phyloP scores from a whole-genome alignment of 768 basidiomycete species.

The Crucibulum laeve region DNA sequence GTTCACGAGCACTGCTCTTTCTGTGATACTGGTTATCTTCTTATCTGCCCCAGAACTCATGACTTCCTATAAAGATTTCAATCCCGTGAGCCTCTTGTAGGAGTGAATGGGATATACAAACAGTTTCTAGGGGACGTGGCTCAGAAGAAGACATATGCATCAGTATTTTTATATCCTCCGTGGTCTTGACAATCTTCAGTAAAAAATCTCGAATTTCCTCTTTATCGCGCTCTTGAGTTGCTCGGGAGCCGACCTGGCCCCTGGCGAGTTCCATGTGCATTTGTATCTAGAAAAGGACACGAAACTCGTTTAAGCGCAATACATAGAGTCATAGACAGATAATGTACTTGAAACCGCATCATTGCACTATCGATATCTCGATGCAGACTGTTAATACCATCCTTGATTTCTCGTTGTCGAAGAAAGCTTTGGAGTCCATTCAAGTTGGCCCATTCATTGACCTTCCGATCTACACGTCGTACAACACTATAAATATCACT shows the following conservation, averaged over 20 bases:
- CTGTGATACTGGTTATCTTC: conserved; percentile 1
- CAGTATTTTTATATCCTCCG: conserved; percentile 29
- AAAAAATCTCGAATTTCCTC: conserved; percentile 29
- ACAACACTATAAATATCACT: conserved; percentile 17
- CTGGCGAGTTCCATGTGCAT: conserved; percentile 23
- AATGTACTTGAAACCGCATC: conserved; percentile 30
- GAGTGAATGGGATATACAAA: conserved; percentile 10
- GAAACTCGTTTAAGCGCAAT: background rate
- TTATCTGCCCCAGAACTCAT: conserved; percentile 18
- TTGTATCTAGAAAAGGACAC: conserved; percentile 15
- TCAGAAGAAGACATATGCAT: conserved; percentile 23
- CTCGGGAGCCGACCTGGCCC: conserved; percentile 19
- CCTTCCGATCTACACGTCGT: conserved; percentile 22
- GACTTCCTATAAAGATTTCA: conserved; percentile 22
- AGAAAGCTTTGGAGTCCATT: conserved; percentile 31
- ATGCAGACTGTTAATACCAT: conserved; percentile 32
- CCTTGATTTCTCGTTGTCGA: conserved; percentile 32
- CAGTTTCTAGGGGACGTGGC: conserved; percentile 25
- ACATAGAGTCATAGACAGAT: background rate
- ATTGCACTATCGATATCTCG: conserved; percentile 31
- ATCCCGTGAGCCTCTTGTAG: background rate
- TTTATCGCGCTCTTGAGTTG: conserved; percentile 27
- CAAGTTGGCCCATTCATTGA: conserved; percentile 31
- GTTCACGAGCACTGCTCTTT: conserved; percentile 9
- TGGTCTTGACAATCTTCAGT: conserved; percentile 25